A percentile compares a stretch with the other conserved stretches of the same genome.
Evolutionary conservation across 345 rosid genomes (phyloP).

Genomic region (Eucalyptus guilfoylei): DNA sequence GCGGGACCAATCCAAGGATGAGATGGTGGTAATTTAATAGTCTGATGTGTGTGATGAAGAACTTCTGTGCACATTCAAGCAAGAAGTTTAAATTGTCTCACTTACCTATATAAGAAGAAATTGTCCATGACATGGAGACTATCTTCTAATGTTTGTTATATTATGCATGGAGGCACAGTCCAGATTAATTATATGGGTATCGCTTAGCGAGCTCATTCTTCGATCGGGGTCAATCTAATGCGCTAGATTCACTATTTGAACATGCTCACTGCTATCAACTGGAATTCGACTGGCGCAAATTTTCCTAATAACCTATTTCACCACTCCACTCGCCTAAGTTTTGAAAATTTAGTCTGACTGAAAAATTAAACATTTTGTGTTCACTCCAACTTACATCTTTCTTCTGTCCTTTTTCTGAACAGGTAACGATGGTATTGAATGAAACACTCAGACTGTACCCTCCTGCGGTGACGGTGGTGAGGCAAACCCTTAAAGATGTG

Average conservation of each 20-base stretch:
- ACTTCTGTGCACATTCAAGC: background rate
- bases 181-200: background rate
- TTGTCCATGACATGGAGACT: background rate
- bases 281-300: too few relatives aligned
- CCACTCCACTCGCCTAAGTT: background rate
- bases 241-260: background rate
- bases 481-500: conserved; percentile 20
- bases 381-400: too few relatives aligned
- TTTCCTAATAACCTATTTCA: background rate
- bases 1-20: background rate
- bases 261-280: background rate
- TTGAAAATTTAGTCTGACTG: background rate
- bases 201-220: background rate
- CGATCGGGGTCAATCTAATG: background rate
- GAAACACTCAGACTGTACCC: conserved; percentile 74
- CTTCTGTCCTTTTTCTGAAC: background rate
- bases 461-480: conserved; percentile 30
- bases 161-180: background rate
- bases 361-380: too few relatives aligned
- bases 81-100: background rate
- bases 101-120: background rate
- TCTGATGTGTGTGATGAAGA: background rate
- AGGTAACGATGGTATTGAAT: conserved; percentile 30
- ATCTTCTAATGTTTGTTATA: background rate
- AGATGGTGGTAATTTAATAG: background rate